Evolutionary conservation across 2,329 filamentous ascomycete genomes (phyloP), one percentile per base, ranked within the genome.

Genomic region (Zymoseptoria crescenta): DNA sequence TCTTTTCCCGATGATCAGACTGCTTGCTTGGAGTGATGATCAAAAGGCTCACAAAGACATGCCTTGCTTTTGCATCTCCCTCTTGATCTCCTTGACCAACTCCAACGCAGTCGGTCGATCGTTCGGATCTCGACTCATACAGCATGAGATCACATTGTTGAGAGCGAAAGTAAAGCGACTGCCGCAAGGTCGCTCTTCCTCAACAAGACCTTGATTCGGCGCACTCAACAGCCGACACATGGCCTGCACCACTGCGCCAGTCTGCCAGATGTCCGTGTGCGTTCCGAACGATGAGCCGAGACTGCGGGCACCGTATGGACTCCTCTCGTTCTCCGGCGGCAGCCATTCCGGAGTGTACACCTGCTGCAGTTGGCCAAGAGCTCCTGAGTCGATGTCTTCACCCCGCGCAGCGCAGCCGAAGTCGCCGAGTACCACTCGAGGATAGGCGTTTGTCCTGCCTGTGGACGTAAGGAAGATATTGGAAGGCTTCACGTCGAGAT

Each of bases 211-310:
- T 45, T 50, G 48, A 9, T 60, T 30, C 24, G 64, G 64, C 21
- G 35, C n/a, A 13, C 13, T 24, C 13, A 56, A 13, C 27, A 62
- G 29, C n/a, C 54, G 55, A 29, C 60, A 62, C 56, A 67, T 52
- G 1, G 54, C 56, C 49, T 65, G 64, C 8, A 64, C 58, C 6
- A 63, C 55, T 8, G 45, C 65, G 9, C 64, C 65, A 2, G 60
- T 24, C 56, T 65, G 64, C 64, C 64, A 66, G 24, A 65, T 52
- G 48, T 67, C 65, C 1, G 61, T 66, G 6, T 49, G 30, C 19
- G 48, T 64, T 20, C 65, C 65, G 27, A 59, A 61, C 8, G 51
- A 52, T 10, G 51, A 27, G 20, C 24, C 51, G 24, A 52, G 24
- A 52, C 51, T 29, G n/a, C 51, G 51, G 4, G 24, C 29, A 24